Evolutionary conservation across 305 asterid genomes (phyloP), one percentile per base, ranked within the genome.

Genomic region (Rubia occidens): DNA sequence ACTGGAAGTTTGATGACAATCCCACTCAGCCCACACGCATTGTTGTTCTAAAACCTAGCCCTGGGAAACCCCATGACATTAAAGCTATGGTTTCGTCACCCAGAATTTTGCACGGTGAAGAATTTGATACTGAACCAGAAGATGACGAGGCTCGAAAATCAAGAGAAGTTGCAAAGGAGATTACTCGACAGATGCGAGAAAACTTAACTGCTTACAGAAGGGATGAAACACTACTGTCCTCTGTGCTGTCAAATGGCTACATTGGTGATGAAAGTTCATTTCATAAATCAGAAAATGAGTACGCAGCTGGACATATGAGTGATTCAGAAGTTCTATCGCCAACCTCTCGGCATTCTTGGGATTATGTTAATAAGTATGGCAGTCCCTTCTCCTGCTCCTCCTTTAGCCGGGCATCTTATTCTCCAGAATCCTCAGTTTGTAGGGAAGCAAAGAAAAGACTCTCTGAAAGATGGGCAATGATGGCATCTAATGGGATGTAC

Each of bases 401-500:
- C 35, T 82, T 85, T 74, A 89, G 96, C 83, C 92, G 88, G 78
- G 96, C 89, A 60, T 91, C 84, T 44, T 77, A 78, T 75, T 82
- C 86, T 72, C 84, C 97, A 0, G 98, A 95, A 70, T 89, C 97
- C 26, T 91, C 95, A 8, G 96, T 91, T 55, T 83, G 90, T 74
- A 83, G 89, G 77, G 99, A 95, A 80, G 99, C 99, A 35, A 95
- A 91, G 85, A 95, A 91, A 73, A 95, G 98, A 37, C 89, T 95
- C 44, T 95, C 98, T 64, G 99, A 95, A 80, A 85, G 99, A 78
- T 91, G 95, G 96, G 96, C 97, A 73, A 83, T 85, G 90, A 84
- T 89, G 91, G 84, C 96, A 56, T 84, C 96, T 71, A 84, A 80
- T 66, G 91, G 95, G 75, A 80, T 67, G 71, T 69, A 37, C 72